Percentiles rank a stretch among this genome's conserved stretches.
These are phyloP conservation scores for Cyclotella atomus DNA, from an alignment of 108 stramenopile genomes.

Conservation along the genomic window DNA sequence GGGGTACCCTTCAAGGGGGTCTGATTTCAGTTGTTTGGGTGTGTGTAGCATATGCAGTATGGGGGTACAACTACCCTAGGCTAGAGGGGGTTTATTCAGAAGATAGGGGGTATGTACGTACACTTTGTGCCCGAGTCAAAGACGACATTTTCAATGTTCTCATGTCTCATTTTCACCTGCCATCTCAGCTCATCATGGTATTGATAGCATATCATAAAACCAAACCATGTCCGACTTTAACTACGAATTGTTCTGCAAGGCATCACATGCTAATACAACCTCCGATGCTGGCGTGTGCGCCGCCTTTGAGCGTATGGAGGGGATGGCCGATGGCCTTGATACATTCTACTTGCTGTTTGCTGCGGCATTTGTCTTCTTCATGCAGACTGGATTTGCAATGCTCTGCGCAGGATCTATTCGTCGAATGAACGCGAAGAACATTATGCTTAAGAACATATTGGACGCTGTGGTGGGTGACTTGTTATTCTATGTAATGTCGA, in stretches of 20 bases:
- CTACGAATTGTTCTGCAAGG: neutral
- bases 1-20: too few relatives aligned
- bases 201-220: neutral
- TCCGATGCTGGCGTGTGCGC: conserved; percentile 11
- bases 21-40: too few relatives aligned
- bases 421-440: conserved; percentile 65
- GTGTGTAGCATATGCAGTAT: too few relatives aligned
- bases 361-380: conserved; percentile 61
- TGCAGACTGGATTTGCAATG: conserved; percentile 88
- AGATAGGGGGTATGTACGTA: too few relatives aligned
- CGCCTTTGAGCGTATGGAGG: conserved; percentile 4
- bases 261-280: neutral
- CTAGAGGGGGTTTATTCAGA: too few relatives aligned
- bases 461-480: too few relatives aligned
- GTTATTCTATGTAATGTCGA: too few relatives aligned
- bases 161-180: too few relatives aligned
- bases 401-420: conserved; percentile 67
- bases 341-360: conserved; percentile 46
- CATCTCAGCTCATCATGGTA: too few relatives aligned
- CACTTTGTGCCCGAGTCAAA: too few relatives aligned
- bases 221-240: conserved; percentile 14
- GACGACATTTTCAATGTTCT: too few relatives aligned
- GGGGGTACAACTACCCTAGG: too few relatives aligned
- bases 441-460: conserved; percentile 70
- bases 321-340: conserved; percentile 23